phyloP scores from a whole-genome alignment of 305 asterid species.

The Fraxinus latifolia region DNA sequence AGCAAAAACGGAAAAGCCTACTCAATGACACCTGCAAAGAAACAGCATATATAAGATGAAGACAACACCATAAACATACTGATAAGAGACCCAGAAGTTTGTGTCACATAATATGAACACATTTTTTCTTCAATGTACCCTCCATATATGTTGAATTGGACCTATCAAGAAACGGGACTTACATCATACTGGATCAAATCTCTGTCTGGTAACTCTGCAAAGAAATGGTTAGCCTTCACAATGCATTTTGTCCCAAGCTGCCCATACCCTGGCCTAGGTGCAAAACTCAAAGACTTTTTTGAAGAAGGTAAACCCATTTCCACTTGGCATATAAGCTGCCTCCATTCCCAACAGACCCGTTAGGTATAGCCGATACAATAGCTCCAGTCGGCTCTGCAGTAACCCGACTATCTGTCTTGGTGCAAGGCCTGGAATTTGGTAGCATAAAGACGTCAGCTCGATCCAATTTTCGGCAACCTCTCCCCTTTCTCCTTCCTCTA shows the following conservation, averaged over 20 bases:
- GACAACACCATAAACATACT: constrained; percentile 32
- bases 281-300: constrained; percentile 67
- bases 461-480: constrained; percentile 84
- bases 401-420: constrained; percentile 52
- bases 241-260: constrained; percentile 84
- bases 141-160: constrained; percentile 12
- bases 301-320: constrained; percentile 59
- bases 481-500: constrained; percentile 74
- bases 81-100: constrained; percentile 41
- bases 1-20: constrained; percentile 19
- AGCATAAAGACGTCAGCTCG: constrained; percentile 72
- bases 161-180: constrained; percentile 34
- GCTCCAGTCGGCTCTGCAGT: constrained; percentile 29
- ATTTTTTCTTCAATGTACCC: constrained; percentile 14
- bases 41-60: constrained; percentile 27
- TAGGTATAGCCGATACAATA: constrained; percentile 27
- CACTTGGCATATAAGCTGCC: constrained; percentile 28
- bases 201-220: constrained; percentile 86
- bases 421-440: constrained; percentile 89
- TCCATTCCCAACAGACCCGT: constrained; percentile 29
- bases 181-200: constrained; percentile 97
- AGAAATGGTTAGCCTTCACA: constrained; percentile 97
- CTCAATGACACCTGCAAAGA: constrained; percentile 7
- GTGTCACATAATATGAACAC: constrained; percentile 29
- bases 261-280: constrained; percentile 87